phyloP scores from a whole-genome alignment of 495 filamentous ascomycete species.

The Tuber calosporum region DNA sequence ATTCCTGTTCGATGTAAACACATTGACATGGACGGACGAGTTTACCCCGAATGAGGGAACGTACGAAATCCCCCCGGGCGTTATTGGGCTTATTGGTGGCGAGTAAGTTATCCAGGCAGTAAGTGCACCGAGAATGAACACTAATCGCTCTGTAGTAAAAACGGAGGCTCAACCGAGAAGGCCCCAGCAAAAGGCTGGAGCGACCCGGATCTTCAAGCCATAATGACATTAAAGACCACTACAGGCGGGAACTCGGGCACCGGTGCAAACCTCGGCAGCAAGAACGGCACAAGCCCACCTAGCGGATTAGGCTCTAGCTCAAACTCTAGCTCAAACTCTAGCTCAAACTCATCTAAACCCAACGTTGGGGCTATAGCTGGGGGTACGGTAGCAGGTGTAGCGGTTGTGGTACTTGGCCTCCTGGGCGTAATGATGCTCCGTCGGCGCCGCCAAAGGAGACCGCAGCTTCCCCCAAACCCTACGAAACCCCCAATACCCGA shows the following conservation, averaged over 20 bases:
- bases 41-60: conserved; percentile 6
- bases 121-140: neutral
- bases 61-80: neutral
- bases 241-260: neutral
- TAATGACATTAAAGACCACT: neutral
- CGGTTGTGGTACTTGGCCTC: neutral
- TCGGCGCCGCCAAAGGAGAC: neutral
- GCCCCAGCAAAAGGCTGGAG: neutral
- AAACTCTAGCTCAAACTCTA: neutral
- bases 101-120: neutral
- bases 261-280: neutral
- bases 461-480: neutral
- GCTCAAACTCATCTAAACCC: neutral
- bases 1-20: conserved; percentile 19
- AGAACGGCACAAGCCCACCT: neutral
- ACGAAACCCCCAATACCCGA: neutral
- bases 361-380: neutral
- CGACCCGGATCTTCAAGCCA: neutral
- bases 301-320: neutral
- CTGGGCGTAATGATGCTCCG: neutral
- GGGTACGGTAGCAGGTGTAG: neutral
- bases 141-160: neutral
- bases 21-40: conserved; percentile 8
- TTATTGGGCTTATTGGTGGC: neutral
- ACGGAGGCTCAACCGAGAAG: neutral